A percentile compares a stretch with the other conserved stretches of the same genome.
Evolutionary conservation across 2,329 filamentous ascomycete species (phyloP).

Genomic region (Clarireedia homoeocarpa): DNA sequence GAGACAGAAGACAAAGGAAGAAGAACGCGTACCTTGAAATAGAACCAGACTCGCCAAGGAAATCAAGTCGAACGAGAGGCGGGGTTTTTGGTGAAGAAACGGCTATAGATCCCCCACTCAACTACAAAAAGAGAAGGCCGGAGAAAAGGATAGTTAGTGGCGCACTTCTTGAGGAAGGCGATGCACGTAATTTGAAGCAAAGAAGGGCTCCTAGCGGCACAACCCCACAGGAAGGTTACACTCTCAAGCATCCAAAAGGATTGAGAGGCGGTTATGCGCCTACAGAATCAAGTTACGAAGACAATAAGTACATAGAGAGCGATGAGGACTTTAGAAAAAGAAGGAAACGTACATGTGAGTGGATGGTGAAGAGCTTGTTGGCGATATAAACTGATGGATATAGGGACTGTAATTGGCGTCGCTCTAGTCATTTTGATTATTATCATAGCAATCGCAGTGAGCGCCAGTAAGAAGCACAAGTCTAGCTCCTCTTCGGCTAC

Average conservation of each 20-base stretch:
- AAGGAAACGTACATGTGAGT: constrained; percentile 55
- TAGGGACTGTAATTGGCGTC: constrained; percentile 45
- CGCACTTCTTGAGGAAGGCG: constrained; percentile 60
- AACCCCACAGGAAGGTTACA: constrained; percentile 29
- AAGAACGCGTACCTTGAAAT: not conserved
- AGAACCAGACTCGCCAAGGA: not conserved
- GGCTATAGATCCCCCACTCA: constrained; percentile 15
- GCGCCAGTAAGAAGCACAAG: constrained; percentile 54
- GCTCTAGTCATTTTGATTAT: constrained; percentile 52
- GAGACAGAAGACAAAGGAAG: not conserved
- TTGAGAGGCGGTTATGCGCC: constrained; percentile 7
- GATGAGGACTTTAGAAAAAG: constrained; percentile 27
- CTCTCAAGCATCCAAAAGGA: constrained; percentile 39
- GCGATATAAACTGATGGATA: constrained; percentile 11
- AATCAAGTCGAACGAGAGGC: not conserved
- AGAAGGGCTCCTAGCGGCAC: constrained; percentile 34
- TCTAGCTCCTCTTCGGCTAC: constrained; percentile 21
- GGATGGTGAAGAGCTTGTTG: not conserved
- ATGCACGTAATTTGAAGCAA: constrained; percentile 40
- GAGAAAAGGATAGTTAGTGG: constrained; percentile 60
- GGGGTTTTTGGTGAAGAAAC: constrained; percentile 18
- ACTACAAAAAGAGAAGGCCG: constrained; percentile 26
- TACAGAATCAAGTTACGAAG: not conserved
- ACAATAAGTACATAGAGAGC: constrained; percentile 4
- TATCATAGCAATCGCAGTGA: constrained; percentile 59